phyloP scores from a whole-genome alignment of 202 grass and related monocot species.

The Schoenoplectus tabernaemontani region DNA sequence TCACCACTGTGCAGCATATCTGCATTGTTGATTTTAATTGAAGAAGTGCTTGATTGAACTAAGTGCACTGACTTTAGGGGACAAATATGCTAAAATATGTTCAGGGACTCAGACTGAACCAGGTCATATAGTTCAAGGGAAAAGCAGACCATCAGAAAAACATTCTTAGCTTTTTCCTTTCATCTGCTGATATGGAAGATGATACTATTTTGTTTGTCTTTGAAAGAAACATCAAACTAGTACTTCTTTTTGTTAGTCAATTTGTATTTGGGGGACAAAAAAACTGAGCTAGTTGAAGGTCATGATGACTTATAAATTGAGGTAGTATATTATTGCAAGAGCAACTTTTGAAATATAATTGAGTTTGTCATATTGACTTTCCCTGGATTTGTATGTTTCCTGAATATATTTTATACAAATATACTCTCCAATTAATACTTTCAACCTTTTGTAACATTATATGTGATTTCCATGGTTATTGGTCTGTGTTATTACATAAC shows the following conservation, averaged over 20 bases:
- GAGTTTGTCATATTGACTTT: not conserved
- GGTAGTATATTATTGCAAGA: not conserved
- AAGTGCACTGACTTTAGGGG: not conserved
- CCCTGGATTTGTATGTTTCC: not conserved
- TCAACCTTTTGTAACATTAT: not conserved
- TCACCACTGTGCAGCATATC: not conserved
- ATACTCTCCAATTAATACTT: not conserved
- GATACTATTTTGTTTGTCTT: not conserved
- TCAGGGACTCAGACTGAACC: not conserved
- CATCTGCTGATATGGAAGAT: not conserved
- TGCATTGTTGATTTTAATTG: not conserved
- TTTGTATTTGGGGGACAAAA: not conserved
- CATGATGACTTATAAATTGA: not conserved
- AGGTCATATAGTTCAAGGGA: not conserved
- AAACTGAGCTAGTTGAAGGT: not conserved
- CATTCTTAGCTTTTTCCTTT: not conserved
- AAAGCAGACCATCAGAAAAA: not conserved
- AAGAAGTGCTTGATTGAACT: not conserved
- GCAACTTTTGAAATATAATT: not conserved
- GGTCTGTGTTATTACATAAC: not conserved
- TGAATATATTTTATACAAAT: not conserved
- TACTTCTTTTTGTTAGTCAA: not conserved
- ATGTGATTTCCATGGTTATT: not conserved
- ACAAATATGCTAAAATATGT: not conserved
- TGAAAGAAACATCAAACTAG: not conserved